Conservation (phyloP, 1,284 basidiomycete species). For the Cutaneotrichosporon sp. region DNA sequence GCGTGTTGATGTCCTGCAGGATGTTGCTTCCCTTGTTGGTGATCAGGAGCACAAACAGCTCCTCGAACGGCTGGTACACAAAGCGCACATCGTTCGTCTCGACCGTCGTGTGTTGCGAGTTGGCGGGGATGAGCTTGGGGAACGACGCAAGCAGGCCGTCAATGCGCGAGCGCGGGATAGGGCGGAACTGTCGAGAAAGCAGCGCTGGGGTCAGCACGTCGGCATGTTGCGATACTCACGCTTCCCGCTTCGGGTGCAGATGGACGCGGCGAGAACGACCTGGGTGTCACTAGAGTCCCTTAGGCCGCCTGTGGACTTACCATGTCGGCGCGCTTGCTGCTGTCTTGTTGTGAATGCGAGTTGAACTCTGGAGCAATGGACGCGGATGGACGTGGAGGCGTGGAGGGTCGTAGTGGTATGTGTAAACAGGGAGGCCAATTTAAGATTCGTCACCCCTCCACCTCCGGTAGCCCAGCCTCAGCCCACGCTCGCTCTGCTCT, state of each 20-base stretch:
- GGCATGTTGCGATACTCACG: constrained; percentile 39
- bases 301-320: constrained; percentile 1
- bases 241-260: constrained; percentile 65
- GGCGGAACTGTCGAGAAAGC: constrained; percentile 93
- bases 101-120: constrained; percentile 95
- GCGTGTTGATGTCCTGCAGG: constrained; percentile 90
- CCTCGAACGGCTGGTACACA: constrained; percentile 97
- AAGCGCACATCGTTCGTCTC: constrained; percentile 92
- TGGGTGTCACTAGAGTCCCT: constrained; percentile 19
- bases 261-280: constrained; percentile 71
- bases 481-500: neutral
- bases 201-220: constrained; percentile 64
- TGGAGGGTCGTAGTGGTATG: neutral
- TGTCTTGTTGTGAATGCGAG: constrained; percentile 7
- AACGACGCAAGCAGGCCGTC: constrained; percentile 95
- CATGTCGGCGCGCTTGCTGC: constrained; percentile 18
- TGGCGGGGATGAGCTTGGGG: constrained; percentile 94
- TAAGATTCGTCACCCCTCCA: constrained; percentile 5
- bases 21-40: constrained; percentile 99
- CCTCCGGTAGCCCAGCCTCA: neutral
- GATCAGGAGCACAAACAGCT: constrained; percentile 95
- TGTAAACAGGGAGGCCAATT: neutral
- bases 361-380: neutral
- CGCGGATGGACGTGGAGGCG: constrained; percentile 17
- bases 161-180: constrained; percentile 87